Percentiles rank a stretch among this genome's conserved stretches.
Conservation (phyloP, 73 alveolate species). For the Stentor coeruleus region DNA sequence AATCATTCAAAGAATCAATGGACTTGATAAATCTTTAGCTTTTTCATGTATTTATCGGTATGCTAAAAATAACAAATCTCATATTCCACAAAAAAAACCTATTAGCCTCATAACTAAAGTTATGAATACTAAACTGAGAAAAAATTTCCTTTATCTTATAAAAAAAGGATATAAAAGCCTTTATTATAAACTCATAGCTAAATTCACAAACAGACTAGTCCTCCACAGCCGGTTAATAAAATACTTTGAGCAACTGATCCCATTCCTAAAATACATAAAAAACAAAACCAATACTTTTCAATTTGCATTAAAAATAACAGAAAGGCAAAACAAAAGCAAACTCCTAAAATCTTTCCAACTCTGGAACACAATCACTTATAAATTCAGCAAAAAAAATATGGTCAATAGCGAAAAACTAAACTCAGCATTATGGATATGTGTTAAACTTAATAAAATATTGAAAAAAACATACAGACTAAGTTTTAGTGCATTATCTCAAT, state of each 20-base stretch:
- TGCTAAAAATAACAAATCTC: no score
- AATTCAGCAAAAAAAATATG: no score
- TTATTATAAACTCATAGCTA: not conserved
- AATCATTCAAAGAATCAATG: no score
- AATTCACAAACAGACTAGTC: not conserved
- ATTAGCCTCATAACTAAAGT: not conserved
- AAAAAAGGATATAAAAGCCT: no score
- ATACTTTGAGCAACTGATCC: not conserved
- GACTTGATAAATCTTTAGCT: slow-evolving; percentile 2
- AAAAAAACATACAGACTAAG: not conserved
- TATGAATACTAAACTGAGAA: no score
- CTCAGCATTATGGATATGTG: not conserved
- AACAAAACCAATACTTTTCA: not conserved
- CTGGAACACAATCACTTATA: no score
- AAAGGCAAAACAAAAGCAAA: not conserved
- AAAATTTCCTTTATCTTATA: not conserved
- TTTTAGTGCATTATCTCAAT: not conserved
- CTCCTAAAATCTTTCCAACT: not conserved
- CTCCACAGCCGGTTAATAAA: not conserved
- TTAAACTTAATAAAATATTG: no score
- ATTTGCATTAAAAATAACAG: not conserved
- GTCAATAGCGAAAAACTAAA: no score
- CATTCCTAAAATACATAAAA: not conserved
- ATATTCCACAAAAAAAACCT: not conserved
- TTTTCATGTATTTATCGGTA: not conserved